Evolutionary conservation across 23 red algal genomes (phyloP).

Genomic region (Gracilariopsis chorda): DNA sequence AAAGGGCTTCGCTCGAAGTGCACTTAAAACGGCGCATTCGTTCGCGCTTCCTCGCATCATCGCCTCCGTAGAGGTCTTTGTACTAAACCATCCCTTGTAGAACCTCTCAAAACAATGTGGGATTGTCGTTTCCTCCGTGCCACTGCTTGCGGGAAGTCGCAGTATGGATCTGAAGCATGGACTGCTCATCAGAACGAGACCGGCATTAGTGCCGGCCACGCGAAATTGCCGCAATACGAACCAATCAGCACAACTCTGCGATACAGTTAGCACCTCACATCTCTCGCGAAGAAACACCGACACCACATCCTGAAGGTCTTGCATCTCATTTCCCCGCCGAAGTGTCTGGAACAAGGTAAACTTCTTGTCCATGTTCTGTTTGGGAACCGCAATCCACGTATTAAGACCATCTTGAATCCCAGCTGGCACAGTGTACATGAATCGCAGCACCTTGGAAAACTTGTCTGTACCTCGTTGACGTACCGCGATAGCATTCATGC

Average conservation of each 20-base stretch:
- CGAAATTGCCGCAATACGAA: neutral
- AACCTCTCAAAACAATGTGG: neutral
- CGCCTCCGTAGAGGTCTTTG: conserved; percentile 8
- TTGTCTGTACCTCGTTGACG: neutral
- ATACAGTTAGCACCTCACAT: conserved; percentile 17
- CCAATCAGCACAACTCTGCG: conserved; percentile 1
- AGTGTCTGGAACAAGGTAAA: neutral
- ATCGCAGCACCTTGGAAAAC: conserved; percentile 9
- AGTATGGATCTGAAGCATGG: neutral
- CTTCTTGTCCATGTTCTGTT: neutral
- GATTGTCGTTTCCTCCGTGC: neutral
- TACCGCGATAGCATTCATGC: conserved; percentile 1
- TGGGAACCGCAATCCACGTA: neutral
- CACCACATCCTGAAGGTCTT: neutral
- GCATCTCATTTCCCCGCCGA: neutral
- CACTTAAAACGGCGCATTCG: neutral
- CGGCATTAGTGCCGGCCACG: neutral
- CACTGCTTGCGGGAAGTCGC: neutral
- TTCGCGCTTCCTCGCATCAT: conserved; percentile 12
- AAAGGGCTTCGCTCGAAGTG: neutral
- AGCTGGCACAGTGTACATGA: neutral
- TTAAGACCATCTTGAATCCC: neutral
- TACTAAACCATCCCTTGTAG: neutral
- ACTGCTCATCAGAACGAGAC: neutral
- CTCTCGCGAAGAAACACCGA: conserved; percentile 1